Evolutionary conservation across 371 early-diverging fungal species (phyloP), one percentile per base, ranked within the genome.

Genomic region (Circinella umbellata): DNA sequence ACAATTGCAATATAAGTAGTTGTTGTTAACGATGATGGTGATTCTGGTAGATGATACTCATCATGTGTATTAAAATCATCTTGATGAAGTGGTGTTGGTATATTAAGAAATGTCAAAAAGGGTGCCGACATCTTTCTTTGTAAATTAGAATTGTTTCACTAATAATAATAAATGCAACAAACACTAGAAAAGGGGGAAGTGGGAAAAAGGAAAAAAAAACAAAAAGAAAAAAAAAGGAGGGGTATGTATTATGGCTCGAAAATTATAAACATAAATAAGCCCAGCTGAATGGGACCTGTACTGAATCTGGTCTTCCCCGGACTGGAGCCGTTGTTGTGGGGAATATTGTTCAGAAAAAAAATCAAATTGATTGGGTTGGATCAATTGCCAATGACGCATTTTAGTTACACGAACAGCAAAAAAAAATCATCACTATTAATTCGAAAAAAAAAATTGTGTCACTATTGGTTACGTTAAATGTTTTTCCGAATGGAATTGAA

Each of bases 1-100:
- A 68, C 49, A 49, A 68, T 68, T 4, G 68, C 60, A 61, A 68
- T 49, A 39, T 61, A 68, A 11, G 61, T 68, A 1, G 63, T 63
- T 63, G 38, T 10, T 39, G 63, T 15, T 37, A 18, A 17, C 35
- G 61, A 17, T n/a, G 39, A 38, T 38, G 17, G 38, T 13, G 38
- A 61, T 61, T 36, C 37, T 15, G 17, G 61, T 15, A 1, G 2
- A 14, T 61, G 9, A 18, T 54, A 18, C 17, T 54, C 54, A 20
- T 10, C 4, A 18, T 10, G 1, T 8, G 54, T 11, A 54, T 15
- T 38, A 17, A 39, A 13, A 62, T 20, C 46, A 3, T 62, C 20
- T n/a, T 62, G 13, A 15, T 11, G 42, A 46, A 42, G 62, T 20
- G 39, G 20, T 4, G 62, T 11, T 6, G 62, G 46, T 18, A 62